Conservation (phyloP, 768 basidiomycete species). For the Boletus subparvulus region DNA sequence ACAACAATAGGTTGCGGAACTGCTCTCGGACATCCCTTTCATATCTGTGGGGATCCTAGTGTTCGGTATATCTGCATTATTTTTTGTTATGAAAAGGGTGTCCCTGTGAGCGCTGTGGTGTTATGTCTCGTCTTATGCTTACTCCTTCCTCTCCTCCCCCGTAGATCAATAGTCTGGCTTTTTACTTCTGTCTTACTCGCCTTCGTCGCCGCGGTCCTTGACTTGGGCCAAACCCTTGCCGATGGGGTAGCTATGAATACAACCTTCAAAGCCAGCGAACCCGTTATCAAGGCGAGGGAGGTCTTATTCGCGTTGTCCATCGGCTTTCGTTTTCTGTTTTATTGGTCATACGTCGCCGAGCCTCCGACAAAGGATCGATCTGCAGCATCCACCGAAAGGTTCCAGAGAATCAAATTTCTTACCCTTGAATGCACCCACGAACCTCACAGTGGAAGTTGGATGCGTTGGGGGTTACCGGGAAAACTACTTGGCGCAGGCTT, state of each 20-base stretch:
- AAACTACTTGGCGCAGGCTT: constrained; percentile 51
- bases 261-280: constrained; percentile 22
- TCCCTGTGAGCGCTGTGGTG: constrained; percentile 42
- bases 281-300: constrained; percentile 54
- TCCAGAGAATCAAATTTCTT: constrained; percentile 15
- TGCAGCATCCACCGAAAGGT: constrained; percentile 29
- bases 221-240: constrained; percentile 55
- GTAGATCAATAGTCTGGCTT: constrained; percentile 50
- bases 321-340: constrained; percentile 62
- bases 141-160: neutral
- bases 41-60: constrained; percentile 65
- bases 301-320: constrained; percentile 55
- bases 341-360: constrained; percentile 64
- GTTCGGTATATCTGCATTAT: constrained; percentile 58
- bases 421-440: constrained; percentile 14
- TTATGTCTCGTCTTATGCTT: neutral
- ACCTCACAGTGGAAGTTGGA: constrained; percentile 63
- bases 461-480: constrained; percentile 60
- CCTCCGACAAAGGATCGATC: constrained; percentile 41
- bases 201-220: constrained; percentile 62
- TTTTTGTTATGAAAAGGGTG: constrained; percentile 52
- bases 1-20: constrained; percentile 46
- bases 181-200: constrained; percentile 57
- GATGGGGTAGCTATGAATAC: constrained; percentile 32
- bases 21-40: constrained; percentile 66